A percentile compares a stretch with the other conserved stretches of the same genome.
Conservation (phyloP, 306 rosid genomes). For the Castanea sativa region DNA sequence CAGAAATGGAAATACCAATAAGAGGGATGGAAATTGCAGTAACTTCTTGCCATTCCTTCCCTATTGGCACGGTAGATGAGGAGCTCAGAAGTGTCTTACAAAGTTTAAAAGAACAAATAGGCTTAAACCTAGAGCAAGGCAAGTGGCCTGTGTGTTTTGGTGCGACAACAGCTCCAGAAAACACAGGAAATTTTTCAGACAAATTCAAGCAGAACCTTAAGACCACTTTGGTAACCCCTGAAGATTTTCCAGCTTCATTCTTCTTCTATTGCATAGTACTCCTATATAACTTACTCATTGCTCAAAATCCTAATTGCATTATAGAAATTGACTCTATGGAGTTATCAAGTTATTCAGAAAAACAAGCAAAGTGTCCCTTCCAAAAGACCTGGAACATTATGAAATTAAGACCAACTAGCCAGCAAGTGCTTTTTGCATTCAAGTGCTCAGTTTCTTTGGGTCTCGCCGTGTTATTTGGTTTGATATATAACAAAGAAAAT, state of each 20-base stretch:
- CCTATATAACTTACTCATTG: conserved; percentile 27
- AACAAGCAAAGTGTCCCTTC: not conserved
- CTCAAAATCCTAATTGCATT: conserved; percentile 14
- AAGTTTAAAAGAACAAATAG: conserved; percentile 30
- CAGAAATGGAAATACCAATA: conserved; percentile 41
- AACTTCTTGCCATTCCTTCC: conserved; percentile 42
- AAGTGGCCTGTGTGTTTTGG: conserved; percentile 33
- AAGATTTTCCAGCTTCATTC: conserved; percentile 51
- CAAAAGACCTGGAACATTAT: conserved; percentile 19
- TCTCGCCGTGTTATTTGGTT: conserved; percentile 63
- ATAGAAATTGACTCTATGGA: conserved; percentile 1
- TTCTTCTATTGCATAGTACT: conserved; percentile 60
- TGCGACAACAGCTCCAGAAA: conserved; percentile 37
- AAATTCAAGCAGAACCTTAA: conserved; percentile 16
- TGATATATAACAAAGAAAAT: conserved; percentile 47
- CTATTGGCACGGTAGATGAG: conserved; percentile 39
- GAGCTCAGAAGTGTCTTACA: conserved; percentile 39
- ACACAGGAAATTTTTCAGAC: conserved; percentile 18
- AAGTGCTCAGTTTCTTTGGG: conserved; percentile 71
- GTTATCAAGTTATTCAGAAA: not conserved
- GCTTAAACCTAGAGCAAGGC: conserved; percentile 39
- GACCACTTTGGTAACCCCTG: conserved; percentile 20
- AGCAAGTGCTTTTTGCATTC: conserved; percentile 51
- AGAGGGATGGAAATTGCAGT: conserved; percentile 71
- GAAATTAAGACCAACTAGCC: conserved; percentile 32